Evolutionary conservation across 192 early-diverging fungal genomes (phyloP), one percentile per base, ranked within the genome.

Genomic region (Rhizophagus clarus): DNA sequence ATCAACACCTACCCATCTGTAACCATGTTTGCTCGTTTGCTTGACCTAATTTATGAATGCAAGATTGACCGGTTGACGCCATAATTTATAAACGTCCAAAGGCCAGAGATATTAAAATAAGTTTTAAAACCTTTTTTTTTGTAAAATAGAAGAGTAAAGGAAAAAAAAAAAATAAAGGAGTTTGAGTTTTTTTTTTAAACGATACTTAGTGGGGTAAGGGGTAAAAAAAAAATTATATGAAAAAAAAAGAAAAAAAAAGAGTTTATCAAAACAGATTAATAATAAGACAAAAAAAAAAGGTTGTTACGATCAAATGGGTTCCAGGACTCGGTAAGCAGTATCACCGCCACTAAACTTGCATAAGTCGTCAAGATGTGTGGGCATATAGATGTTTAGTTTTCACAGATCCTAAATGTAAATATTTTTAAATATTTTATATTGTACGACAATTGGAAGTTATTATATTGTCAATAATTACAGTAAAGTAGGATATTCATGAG

Each of bases 21-120:
- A 94, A 72, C 92, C 91, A 92, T 56, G 89, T 87, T 67, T 88
- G 86, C 49, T 93, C 90, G 61, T 90, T 90, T 49, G 90, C 83
- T 6, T 77, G 76, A 31, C 84, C 86, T 64, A 93, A 79, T 12
- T 87, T 86, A 60, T 88, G 86, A 31, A 83, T 81, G 32, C 87
- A 74, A 15, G 86, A 11, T 68, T 79, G 77, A 37, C 77, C 66
- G 42, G 56, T 69, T 22, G 77, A 66, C 37, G 76, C 29, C 77
- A 79, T 79, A n/a, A 1, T 66, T 69, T 24, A 70, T 37, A 70
- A 49, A 74, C 29, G 45, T 15, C 73, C 28, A 28, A 60, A 60
- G 73, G 40, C 10, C 68, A 70, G 34, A n/a, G 29, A 26, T 32
- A 70, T 3, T 40, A n/a, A 34, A 42, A n/a, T n/a, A 37, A 31